Conservation (phyloP, 2,329 filamentous ascomycete species). For the Magnaporthiopsis rhizophila region DNA sequence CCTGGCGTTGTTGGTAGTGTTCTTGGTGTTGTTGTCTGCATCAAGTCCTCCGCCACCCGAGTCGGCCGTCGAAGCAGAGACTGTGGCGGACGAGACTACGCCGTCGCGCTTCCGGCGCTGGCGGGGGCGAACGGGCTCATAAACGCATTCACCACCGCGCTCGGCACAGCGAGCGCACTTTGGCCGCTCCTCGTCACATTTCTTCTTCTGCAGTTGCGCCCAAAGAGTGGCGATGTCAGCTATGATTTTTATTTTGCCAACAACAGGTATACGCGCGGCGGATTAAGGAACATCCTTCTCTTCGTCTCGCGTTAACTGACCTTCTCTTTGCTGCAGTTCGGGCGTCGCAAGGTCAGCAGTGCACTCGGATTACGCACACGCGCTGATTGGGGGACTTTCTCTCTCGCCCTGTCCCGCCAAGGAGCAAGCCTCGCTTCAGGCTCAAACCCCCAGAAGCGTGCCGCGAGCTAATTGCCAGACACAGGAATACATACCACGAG, state of each 20-base stretch:
- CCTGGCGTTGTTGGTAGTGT: background rate
- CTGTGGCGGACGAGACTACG: slow-evolving; percentile 11
- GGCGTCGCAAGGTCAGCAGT: background rate
- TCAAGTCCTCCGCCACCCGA: background rate
- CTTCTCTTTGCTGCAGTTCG: slow-evolving; percentile 38
- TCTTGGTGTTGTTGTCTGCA: background rate
- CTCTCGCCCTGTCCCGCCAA: background rate
- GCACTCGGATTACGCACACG: background rate
- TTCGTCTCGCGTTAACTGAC: slow-evolving; percentile 22
- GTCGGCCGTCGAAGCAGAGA: background rate
- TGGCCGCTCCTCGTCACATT: slow-evolving; percentile 45
- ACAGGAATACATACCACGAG: slow-evolving; percentile 33
- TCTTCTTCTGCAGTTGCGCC: slow-evolving; percentile 37
- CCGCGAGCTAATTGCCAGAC: background rate
- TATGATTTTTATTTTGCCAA: background rate
- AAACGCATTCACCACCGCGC: slow-evolving; percentile 37
- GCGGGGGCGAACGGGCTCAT: slow-evolving; percentile 38
- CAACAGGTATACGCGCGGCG: too few species aligned
- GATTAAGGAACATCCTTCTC: too few species aligned
- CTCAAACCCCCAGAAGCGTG: background rate
- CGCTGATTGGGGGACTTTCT: background rate
- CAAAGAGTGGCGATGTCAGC: background rate
- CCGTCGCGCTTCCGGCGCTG: slow-evolving; percentile 31
- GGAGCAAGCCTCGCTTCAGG: background rate
- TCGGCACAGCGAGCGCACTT: slow-evolving; percentile 41